These are phyloP conservation scores for Ophiostoma novo-ulmi DNA, from an alignment of 2,329 filamentous ascomycete genomes.

Conservation along the genomic window DNA sequence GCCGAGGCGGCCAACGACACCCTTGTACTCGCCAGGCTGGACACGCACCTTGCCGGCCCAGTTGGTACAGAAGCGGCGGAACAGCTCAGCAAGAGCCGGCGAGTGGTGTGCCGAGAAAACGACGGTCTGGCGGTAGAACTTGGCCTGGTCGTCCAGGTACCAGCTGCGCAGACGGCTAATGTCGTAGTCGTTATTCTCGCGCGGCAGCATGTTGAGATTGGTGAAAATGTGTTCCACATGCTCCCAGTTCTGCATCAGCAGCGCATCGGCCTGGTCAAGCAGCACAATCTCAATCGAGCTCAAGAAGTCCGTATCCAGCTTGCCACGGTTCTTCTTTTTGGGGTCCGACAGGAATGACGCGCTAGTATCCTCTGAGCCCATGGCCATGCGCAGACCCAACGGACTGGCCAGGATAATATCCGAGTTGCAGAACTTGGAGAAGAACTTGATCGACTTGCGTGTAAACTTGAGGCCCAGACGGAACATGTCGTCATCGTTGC, in stretches of 20 bases:
- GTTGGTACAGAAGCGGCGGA: constrained; percentile 72
- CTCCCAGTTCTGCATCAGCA: constrained; percentile 98
- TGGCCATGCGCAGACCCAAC: constrained; percentile 81
- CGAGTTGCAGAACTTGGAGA: constrained; percentile 91
- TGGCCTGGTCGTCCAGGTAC: constrained; percentile 87
- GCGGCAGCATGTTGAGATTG: constrained; percentile 85
- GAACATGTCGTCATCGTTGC: constrained; percentile 97
- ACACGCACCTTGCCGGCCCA: constrained; percentile 73
- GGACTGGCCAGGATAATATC: constrained; percentile 92
- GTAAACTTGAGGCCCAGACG: constrained; percentile 95
- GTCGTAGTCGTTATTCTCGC: constrained; percentile 85
- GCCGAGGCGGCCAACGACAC: constrained; percentile 67
- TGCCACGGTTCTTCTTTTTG: constrained; percentile 41
- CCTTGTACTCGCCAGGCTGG: constrained; percentile 57
- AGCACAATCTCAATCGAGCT: constrained; percentile 89
- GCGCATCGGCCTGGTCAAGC: constrained; percentile 84
- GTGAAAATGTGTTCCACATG: constrained; percentile 89
- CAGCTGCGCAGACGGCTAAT: constrained; percentile 84
- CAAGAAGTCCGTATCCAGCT: constrained; percentile 79
- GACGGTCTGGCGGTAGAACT: constrained; percentile 78
- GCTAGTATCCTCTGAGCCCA: constrained; percentile 65
- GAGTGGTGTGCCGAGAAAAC: constrained; percentile 78
- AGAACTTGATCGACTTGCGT: constrained; percentile 90
- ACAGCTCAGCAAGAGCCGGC: constrained; percentile 77
- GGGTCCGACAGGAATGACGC: constrained; percentile 41